phyloP scores from a whole-genome alignment of 495 filamentous ascomycete species.

The Neurospora sp. region DNA sequence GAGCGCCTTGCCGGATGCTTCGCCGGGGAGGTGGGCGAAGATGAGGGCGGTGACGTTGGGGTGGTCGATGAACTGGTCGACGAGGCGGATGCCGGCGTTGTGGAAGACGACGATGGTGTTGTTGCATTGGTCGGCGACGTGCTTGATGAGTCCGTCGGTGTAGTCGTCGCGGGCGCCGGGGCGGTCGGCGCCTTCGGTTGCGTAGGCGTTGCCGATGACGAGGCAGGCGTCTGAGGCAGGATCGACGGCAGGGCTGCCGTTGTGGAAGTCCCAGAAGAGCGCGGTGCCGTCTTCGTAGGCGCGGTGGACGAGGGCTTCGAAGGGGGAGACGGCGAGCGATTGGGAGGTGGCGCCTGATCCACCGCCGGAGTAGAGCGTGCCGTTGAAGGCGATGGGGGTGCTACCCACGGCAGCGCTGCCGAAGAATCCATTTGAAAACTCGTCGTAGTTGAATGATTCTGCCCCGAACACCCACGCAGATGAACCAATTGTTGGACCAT shows the following conservation, averaged over 20 bases:
- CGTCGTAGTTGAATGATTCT: slow-evolving; percentile 18
- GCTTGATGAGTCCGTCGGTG: slow-evolving; percentile 45
- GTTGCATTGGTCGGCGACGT: slow-evolving; percentile 44
- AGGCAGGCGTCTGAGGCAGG: slow-evolving; percentile 53
- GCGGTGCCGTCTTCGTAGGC: slow-evolving; percentile 46
- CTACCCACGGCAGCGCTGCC: neutral
- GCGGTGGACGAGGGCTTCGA: slow-evolving; percentile 45
- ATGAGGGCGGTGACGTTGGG: slow-evolving; percentile 55
- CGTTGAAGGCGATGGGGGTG: slow-evolving; percentile 30
- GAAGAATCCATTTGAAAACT: slow-evolving; percentile 12
- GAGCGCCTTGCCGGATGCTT: slow-evolving; percentile 48
- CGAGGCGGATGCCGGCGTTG: slow-evolving; percentile 46
- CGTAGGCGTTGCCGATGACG: slow-evolving; percentile 52
- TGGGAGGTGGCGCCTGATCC: slow-evolving; percentile 50
- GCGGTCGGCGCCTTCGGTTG: slow-evolving; percentile 45
- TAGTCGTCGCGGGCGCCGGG: slow-evolving; percentile 34
- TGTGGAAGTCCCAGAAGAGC: slow-evolving; percentile 39
- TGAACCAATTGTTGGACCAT: slow-evolving; percentile 20
- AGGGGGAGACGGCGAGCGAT: slow-evolving; percentile 42
- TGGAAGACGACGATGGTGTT: slow-evolving; percentile 57
- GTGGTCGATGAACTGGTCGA: slow-evolving; percentile 48
- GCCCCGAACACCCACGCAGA: slow-evolving; percentile 32
- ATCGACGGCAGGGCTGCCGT: slow-evolving; percentile 27
- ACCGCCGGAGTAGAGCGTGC: slow-evolving; percentile 48
- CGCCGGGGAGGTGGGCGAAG: slow-evolving; percentile 50